Conservation (phyloP, 768 basidiomycete genomes). For the Tylopilus cervinicoccineus region DNA sequence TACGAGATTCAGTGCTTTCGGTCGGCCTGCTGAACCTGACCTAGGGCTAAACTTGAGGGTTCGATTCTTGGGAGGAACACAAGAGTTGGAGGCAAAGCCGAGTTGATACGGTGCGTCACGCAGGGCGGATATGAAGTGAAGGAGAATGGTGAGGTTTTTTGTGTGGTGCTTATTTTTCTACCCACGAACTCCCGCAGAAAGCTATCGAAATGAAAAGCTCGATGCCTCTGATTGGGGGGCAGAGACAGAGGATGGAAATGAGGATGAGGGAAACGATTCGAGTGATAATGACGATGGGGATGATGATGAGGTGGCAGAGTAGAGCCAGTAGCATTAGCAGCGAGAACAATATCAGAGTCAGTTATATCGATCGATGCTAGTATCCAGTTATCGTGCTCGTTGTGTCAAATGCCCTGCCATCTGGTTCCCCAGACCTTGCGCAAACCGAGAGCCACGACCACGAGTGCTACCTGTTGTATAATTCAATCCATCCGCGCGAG, state of each 20-base stretch:
- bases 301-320: slow-evolving; percentile 6
- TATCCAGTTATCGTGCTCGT: slow-evolving; percentile 17
- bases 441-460: slow-evolving; percentile 76
- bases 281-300: slow-evolving; percentile 19
- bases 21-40: slow-evolving; percentile 6
- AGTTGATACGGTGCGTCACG: slow-evolving; percentile 63
- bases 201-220: slow-evolving; percentile 51
- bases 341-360: not conserved
- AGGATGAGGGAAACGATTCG: slow-evolving; percentile 22
- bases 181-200: slow-evolving; percentile 36
- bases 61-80: slow-evolving; percentile 75
- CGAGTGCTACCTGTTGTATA: slow-evolving; percentile 50
- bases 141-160: slow-evolving; percentile 45
- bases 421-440: slow-evolving; percentile 79
- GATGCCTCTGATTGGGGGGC: slow-evolving; percentile 55
- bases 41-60: slow-evolving; percentile 71
- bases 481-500: not conserved
- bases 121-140: slow-evolving; percentile 76
- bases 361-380: not conserved
- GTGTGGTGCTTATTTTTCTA: not conserved
- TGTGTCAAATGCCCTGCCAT: slow-evolving; percentile 45
- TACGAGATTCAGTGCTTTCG: not conserved
- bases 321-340: slow-evolving; percentile 2
- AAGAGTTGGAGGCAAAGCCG: slow-evolving; percentile 65
- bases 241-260: slow-evolving; percentile 26